These are phyloP conservation scores for Remersonia thermophila DNA, from an alignment of 2,329 filamentous ascomycete species.

Conservation along the genomic window DNA sequence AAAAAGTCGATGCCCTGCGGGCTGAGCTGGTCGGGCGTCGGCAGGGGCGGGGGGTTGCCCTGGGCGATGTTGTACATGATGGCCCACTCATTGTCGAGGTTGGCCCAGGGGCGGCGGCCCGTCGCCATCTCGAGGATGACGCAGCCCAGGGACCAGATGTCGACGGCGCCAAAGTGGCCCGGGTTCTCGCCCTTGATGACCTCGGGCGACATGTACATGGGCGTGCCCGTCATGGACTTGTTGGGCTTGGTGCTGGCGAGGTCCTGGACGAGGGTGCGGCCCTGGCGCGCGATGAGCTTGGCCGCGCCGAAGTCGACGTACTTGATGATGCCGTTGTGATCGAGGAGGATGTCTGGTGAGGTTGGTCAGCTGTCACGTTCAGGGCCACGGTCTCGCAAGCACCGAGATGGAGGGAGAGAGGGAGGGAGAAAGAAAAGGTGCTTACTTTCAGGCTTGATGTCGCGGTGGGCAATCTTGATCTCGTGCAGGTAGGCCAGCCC, in stretches of 20 bases:
- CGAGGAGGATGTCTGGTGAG: slow-evolving; percentile 69
- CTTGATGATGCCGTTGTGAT: slow-evolving; percentile 97
- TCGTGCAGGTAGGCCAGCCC: slow-evolving; percentile 90
- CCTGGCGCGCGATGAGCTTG: slow-evolving; percentile 90
- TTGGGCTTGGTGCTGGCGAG: slow-evolving; percentile 53
- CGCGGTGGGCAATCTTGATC: slow-evolving; percentile 81
- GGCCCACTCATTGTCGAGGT: slow-evolving; percentile 96
- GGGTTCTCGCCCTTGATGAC: slow-evolving; percentile 83
- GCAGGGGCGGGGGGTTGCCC: slow-evolving; percentile 82
- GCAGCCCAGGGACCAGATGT: slow-evolving; percentile 94
- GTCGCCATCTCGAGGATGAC: slow-evolving; percentile 98
- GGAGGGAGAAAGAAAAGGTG: slow-evolving; percentile 13
- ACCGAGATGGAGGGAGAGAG: background rate
- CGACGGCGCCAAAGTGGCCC: slow-evolving; percentile 73
- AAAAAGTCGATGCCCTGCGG: slow-evolving; percentile 79
- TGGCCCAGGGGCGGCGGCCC: slow-evolving; percentile 84
- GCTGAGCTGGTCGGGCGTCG: slow-evolving; percentile 71
- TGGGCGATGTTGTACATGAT: slow-evolving; percentile 99
- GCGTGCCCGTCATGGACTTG: slow-evolving; percentile 91
- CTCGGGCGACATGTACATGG: slow-evolving; percentile 99
- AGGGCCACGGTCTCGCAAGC: background rate
- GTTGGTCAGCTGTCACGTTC: slow-evolving; percentile 4
- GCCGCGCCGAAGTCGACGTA: slow-evolving; percentile 98
- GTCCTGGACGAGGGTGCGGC: slow-evolving; percentile 66
- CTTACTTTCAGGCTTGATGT: slow-evolving; percentile 95